Evolutionary conservation across 108 stramenopile species (phyloP), one percentile per base, ranked within the genome.

Genomic region (Seminavis robusta): DNA sequence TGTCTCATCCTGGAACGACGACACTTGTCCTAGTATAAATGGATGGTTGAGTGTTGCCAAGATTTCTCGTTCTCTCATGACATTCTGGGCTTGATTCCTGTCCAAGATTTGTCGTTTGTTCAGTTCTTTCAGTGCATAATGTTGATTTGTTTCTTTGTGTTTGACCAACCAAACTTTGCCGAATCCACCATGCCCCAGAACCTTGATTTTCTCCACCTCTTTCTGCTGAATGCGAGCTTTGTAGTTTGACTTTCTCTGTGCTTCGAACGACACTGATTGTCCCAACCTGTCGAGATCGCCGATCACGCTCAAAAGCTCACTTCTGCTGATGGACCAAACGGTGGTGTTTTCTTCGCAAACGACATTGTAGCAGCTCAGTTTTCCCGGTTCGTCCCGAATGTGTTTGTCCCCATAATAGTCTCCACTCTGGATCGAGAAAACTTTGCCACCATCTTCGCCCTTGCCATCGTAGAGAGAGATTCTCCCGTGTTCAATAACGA

Each of bases 61-160:
- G 56, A 98, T 84, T 38, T 88, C 72, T 65, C 97, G 97, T 73
- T 99, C 98, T 43, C 95, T 82, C 48, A 95, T 65, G 4, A 97
- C 94, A 51, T 95, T 93, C 34, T 84, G 69, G 30, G 93, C 80
- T 76, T 99, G 98, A 28, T 92, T 79, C 17, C 78, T 77, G 29
- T 83, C 63, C 23, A 94, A 57, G 31, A 96, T 53, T 50, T 86
- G 75, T 9, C 78, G 61, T 69, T 99, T 99, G 59, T 53, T 66
- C 74, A 97, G 94, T 47, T 86, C 85, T 65, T 99, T 99, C 50
- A 98, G 65, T 0, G 98, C 98, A 52, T 86, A 97, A 1, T 94
- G 69, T 72, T 9, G 47, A 5, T 59, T 72, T 15, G 72, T 65
- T 25, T 63, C 55, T 24, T 49, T 57, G 37, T 84, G 74, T 0